Conservation (phyloP, 2,329 filamentous ascomycete genomes). For the Apiospora pterosperma region DNA sequence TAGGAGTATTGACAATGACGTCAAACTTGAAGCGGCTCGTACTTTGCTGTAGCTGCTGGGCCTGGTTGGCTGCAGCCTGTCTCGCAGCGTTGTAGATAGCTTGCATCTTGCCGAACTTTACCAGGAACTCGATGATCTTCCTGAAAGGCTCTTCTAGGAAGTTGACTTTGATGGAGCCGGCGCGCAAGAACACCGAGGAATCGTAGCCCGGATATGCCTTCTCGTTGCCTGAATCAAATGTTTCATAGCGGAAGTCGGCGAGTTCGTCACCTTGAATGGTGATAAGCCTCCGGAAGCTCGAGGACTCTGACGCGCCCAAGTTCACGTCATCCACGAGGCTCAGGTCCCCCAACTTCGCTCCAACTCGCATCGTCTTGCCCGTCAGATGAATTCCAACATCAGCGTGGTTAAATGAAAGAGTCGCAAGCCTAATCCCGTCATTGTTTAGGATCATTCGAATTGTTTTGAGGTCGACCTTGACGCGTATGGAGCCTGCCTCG, state of each 20-base stretch:
- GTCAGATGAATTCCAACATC: constrained; percentile 87
- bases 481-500: constrained; percentile 75
- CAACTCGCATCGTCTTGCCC: constrained; percentile 82
- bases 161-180: constrained; percentile 94
- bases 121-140: constrained; percentile 95
- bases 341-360: constrained; percentile 81
- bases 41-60: constrained; percentile 87
- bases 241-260: constrained; percentile 96
- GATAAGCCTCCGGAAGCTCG: constrained; percentile 79
- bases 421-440: constrained; percentile 91
- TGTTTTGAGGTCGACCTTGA: constrained; percentile 90
- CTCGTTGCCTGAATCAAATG: constrained; percentile 70
- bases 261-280: constrained; percentile 95
- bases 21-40: constrained; percentile 92
- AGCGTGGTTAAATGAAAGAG: constrained; percentile 86
- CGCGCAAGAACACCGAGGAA: constrained; percentile 83
- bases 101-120: constrained; percentile 99
- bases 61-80: constrained; percentile 90
- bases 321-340: constrained; percentile 93
- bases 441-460: constrained; percentile 96
- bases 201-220: constrained; percentile 90
- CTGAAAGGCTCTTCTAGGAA: constrained; percentile 96
- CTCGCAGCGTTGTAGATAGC: constrained; percentile 96
- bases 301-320: constrained; percentile 77
- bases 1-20: constrained; percentile 88